Evolutionary conservation across 2,329 filamentous ascomycete species (phyloP).

Genomic region (Botrytis aclada): DNA sequence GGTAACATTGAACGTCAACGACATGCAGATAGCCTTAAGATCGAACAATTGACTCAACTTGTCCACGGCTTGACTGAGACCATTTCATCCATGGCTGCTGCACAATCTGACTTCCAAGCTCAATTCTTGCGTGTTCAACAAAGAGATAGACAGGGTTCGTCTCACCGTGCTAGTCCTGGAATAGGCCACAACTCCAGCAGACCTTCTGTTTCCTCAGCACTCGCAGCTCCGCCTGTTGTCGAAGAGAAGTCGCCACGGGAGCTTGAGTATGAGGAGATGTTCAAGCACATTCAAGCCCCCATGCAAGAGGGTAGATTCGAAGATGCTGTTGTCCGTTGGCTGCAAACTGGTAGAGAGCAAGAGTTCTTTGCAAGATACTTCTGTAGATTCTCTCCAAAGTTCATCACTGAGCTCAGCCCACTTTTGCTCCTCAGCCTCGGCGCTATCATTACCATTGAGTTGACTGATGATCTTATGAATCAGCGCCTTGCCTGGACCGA

Average conservation of each 20-base stretch:
- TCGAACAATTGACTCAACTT: slow-evolving; percentile 67
- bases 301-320: slow-evolving; percentile 62
- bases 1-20: slow-evolving; percentile 34
- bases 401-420: slow-evolving; percentile 56
- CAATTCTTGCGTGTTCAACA: slow-evolving; percentile 58
- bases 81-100: slow-evolving; percentile 65
- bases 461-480: slow-evolving; percentile 51
- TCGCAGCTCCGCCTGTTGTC: slow-evolving; percentile 23
- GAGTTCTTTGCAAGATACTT: slow-evolving; percentile 60
- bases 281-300: slow-evolving; percentile 58
- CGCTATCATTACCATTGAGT: slow-evolving; percentile 58
- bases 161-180: slow-evolving; percentile 20
- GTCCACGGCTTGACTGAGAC: slow-evolving; percentile 66
- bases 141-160: slow-evolving; percentile 40
- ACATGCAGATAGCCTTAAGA: slow-evolving; percentile 52
- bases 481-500: slow-evolving; percentile 61
- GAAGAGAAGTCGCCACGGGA: slow-evolving; percentile 16
- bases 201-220: slow-evolving; percentile 25
- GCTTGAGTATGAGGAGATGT: slow-evolving; percentile 52
- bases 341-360: slow-evolving; percentile 60
- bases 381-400: slow-evolving; percentile 49
- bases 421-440: slow-evolving; percentile 63
- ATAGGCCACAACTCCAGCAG: slow-evolving; percentile 12
- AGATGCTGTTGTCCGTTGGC: slow-evolving; percentile 63
- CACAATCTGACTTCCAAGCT: slow-evolving; percentile 66